phyloP scores from a whole-genome alignment of 2,329 filamentous ascomycete species.

The Diaporthe amygdali region DNA sequence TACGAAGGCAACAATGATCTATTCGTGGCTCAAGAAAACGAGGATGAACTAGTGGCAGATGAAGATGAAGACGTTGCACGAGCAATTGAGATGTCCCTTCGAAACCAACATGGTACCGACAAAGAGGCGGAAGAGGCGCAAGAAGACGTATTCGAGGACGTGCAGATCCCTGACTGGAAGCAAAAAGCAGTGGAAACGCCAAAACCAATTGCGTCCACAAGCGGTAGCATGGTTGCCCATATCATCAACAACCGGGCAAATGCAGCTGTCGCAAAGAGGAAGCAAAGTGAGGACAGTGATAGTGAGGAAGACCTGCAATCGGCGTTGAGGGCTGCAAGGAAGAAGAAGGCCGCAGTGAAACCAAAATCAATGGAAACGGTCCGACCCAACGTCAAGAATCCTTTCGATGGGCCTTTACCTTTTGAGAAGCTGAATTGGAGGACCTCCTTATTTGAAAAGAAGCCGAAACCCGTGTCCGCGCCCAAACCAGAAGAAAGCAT shows the following conservation, averaged over 20 bases:
- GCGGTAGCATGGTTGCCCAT: constrained; percentile 70
- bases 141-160: constrained; percentile 55
- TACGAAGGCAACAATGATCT: constrained; percentile 32
- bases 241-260: constrained; percentile 77
- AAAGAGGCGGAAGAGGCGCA: constrained; percentile 42
- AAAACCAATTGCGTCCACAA: constrained; percentile 56
- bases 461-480: constrained; percentile 29
- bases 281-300: constrained; percentile 58
- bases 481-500: constrained; percentile 25
- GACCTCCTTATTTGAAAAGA: constrained; percentile 61
- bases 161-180: constrained; percentile 58
- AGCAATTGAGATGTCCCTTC: constrained; percentile 86
- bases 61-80: constrained; percentile 71
- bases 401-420: constrained; percentile 81
- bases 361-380: constrained; percentile 38
- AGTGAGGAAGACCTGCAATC: constrained; percentile 82
- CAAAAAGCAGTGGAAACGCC: constrained; percentile 58
- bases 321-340: constrained; percentile 74
- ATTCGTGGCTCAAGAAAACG: constrained; percentile 40
- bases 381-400: constrained; percentile 61
- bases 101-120: constrained; percentile 58
- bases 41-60: constrained; percentile 33
- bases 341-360: constrained; percentile 50
- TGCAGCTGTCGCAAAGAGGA: constrained; percentile 58
- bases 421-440: constrained; percentile 85